Base-by-base conservation (phyloP, 305 asterid species). In the Fraxinus xanthoxyloides region DNA sequence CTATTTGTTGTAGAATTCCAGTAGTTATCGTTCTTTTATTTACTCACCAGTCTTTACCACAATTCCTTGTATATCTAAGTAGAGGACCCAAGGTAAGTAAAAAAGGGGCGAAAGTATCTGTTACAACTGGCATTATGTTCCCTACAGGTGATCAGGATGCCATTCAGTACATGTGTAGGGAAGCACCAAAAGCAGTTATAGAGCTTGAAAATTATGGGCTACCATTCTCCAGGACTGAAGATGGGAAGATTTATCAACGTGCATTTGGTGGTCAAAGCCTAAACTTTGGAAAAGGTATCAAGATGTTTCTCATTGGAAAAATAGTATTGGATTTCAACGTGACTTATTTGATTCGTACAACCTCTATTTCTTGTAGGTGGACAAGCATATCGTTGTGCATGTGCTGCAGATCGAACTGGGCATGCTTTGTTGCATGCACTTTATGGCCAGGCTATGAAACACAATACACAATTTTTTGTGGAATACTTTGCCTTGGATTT, bases 341-440 rank as follows among this genome's bases (percentile, higher is more conserved):
- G 36, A 24, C 34, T 23, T 46, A 54, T 77, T 80, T 67, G 28
- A 54, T 76, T 61, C 7, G 4, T n/a, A 70, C 28, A 21, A 67
- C 77, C 77, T 82, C 26, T 83, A 7, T 80, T 77, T 65, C 77
- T 78, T 79, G 7, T 67, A 96, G 99, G 99, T 82, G 99, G 99
- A 54, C 99, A 96, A 87, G 99, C 99, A 19, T 96, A 96, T 82
- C 98, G 98, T 48, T 95, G 99, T 88, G 99, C 99, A 28, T 96
- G 99, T 89, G 99, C 99, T 86, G 99, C 99, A 83, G 98, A 96
- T 89, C 94, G 99, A 81, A 96, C 99, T 36, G 99, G 99, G 36
- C 99, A 96, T 87, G 98, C 99, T 82, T 85, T 96, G 85, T 83
- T 96, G 94, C 99, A 96, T 87, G 94, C 99, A 77, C 94, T 96